Base-by-base conservation (phyloP, 495 filamentous ascomycete genomes). In the Penicillium psychrofluorescens region DNA sequence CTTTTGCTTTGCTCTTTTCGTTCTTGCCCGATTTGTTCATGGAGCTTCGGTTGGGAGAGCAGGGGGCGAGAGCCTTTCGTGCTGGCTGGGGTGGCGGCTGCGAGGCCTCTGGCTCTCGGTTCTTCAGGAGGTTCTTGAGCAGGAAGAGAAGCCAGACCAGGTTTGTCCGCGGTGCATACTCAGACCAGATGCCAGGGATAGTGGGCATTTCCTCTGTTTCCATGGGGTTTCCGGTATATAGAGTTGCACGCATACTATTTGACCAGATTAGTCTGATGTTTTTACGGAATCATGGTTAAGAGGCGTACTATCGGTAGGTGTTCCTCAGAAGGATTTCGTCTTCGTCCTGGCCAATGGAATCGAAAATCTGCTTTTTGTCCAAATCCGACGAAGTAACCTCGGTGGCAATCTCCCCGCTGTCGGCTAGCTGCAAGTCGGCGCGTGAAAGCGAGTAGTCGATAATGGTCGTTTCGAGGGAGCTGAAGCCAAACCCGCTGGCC, bases 391-490 rank as follows among this genome's bases (percentile, higher is more conserved):
- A 71, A n/a, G 72, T 63, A 29, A 69, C 50, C 22, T 72, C 66
- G 4, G 58, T 36, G 6, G 51, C 13, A 14, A 58, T 54, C 10
- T 55, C 47, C 0, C 55, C 34, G 1, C 57, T 52, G 15, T 63
- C 64, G 11, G 48, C 50, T 2, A 64, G 27, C 0, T 49, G 51
- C 11, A 70, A 49, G 8, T 67, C 63, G 4, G 70, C 85, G 12
- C 90, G 80, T 0, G 87, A 94, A 32, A 95, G 78, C 1, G 88
- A 90, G 58, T 95, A 95, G 61, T 95, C 90, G 46, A 95, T 86
- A 27, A 95, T 77, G 0, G 89, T 95, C 7, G 87, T 80, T 38
- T 88, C 80, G 0, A 94, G 64, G 6, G 74, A 74, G 6, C 86
- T 88, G 45, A 75, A 72, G 1, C 83, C 83, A 46, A 90, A 81